Conservation (phyloP, 768 basidiomycete species). For the Lactarius hengduanensis region DNA sequence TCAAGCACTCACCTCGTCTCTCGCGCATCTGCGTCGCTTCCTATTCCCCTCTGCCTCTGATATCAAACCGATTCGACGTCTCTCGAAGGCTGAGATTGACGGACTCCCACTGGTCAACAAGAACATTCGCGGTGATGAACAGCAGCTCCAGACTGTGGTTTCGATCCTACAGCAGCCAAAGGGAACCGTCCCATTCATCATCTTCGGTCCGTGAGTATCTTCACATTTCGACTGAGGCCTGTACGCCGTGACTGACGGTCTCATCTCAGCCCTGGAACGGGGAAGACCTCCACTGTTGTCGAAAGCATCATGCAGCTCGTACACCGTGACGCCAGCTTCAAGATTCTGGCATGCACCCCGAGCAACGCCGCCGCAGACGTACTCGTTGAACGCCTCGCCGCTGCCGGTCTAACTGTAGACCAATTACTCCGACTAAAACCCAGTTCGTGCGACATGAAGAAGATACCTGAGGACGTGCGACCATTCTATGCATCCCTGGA, state of each 20-base stretch:
- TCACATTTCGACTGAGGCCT: neutral
- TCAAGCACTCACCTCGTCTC: conserved; percentile 50
- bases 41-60: conserved; percentile 48
- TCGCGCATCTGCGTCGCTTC: conserved; percentile 43
- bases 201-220: conserved; percentile 60
- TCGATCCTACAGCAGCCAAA: conserved; percentile 45
- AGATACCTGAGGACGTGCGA: conserved; percentile 39
- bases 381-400: conserved; percentile 34
- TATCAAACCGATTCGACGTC: conserved; percentile 28
- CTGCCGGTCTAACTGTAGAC: conserved; percentile 23
- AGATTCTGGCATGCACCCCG: conserved; percentile 39
- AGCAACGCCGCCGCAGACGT: conserved; percentile 41
- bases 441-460: conserved; percentile 40
- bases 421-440: conserved; percentile 57
- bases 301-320: conserved; percentile 40
- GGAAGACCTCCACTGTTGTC: conserved; percentile 41
- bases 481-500: conserved; percentile 40
- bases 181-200: conserved; percentile 53
- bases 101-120: conserved; percentile 40
- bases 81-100: conserved; percentile 19
- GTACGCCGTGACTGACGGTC: neutral
- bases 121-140: conserved; percentile 45
- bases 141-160: conserved; percentile 50
- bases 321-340: conserved; percentile 24
- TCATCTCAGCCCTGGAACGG: conserved; percentile 40